Percentiles rank a stretch among this genome's conserved stretches.
These are phyloP conservation scores for Malassezia nana DNA, from an alignment of 1,284 basidiomycete genomes.

Conservation along the genomic window DNA sequence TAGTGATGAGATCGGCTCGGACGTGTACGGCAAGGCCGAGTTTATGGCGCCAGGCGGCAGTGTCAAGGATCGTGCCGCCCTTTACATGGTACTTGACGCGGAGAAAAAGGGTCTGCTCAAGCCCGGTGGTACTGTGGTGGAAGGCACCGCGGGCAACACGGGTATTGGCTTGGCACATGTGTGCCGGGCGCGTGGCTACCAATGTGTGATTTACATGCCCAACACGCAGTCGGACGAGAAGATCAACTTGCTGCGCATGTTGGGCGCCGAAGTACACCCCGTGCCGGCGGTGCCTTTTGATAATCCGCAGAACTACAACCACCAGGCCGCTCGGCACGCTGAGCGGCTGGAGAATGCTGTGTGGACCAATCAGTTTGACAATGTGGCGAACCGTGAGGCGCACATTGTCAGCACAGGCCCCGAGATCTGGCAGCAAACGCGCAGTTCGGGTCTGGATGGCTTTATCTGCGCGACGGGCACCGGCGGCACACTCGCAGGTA, in stretches of 20 bases:
- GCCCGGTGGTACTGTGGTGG: constrained; percentile 87
- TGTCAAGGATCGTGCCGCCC: constrained; percentile 92
- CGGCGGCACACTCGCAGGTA: constrained; percentile 86
- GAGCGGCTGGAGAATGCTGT: constrained; percentile 73
- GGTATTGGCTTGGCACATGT: constrained; percentile 89
- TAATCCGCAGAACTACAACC: constrained; percentile 94
- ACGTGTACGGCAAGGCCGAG: constrained; percentile 88
- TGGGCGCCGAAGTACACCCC: constrained; percentile 88
- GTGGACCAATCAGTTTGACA: constrained; percentile 99
- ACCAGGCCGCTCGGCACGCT: constrained; percentile 85
- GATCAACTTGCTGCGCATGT: constrained; percentile 90
- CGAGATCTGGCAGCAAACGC: constrained; percentile 87
- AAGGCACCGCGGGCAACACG: constrained; percentile 98
- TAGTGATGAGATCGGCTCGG: constrained; percentile 78
- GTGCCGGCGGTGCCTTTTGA: constrained; percentile 95
- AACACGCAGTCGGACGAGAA: constrained; percentile 89
- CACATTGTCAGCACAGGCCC: constrained; percentile 89
- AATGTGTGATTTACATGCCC: constrained; percentile 99
- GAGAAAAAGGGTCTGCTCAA: constrained; percentile 71
- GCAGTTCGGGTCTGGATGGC: constrained; percentile 63
- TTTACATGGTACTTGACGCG: constrained; percentile 78
- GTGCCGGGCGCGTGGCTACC: constrained; percentile 83
- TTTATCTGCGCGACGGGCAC: constrained; percentile 92
- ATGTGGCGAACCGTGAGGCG: constrained; percentile 72
- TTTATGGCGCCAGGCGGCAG: constrained; percentile 98